phyloP scores from a whole-genome alignment of 768 basidiomycete genomes.

The Auricularia cornea region DNA sequence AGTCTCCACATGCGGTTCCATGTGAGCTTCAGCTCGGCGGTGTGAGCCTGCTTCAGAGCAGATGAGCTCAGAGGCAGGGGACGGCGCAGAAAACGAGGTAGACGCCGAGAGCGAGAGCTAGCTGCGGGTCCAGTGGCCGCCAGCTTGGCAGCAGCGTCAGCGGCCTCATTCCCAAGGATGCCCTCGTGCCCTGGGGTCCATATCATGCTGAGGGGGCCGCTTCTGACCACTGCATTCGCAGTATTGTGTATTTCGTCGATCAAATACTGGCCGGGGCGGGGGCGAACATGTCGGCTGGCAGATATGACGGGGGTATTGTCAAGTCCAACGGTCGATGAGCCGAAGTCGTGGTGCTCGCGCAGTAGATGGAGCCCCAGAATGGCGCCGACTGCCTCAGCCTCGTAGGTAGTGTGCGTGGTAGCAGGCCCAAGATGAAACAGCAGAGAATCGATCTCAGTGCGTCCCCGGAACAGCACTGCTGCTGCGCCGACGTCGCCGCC shows the following conservation, averaged over 20 bases:
- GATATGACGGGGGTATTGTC: slow-evolving; percentile 14
- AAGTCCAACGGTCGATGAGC: background rate
- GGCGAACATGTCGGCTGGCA: background rate
- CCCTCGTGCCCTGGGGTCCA: slow-evolving; percentile 11
- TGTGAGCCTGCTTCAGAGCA: background rate
- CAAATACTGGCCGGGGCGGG: slow-evolving; percentile 10
- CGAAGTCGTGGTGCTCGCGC: background rate
- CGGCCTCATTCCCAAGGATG: slow-evolving; percentile 8
- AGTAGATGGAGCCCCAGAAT: slow-evolving; percentile 4
- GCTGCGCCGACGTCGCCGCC: slow-evolving; percentile 9
- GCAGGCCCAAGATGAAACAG: slow-evolving; percentile 1
- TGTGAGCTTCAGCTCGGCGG: no score
- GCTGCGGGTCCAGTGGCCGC: slow-evolving; percentile 5
- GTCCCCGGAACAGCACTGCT: slow-evolving; percentile 3
- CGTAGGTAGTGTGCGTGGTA: slow-evolving; percentile 1
- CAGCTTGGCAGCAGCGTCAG: slow-evolving; percentile 7
- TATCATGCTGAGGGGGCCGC: background rate
- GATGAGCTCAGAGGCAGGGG: background rate
- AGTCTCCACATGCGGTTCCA: no score
- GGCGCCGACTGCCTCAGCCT: background rate
- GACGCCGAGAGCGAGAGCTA: background rate
- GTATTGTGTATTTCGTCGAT: slow-evolving; percentile 5
- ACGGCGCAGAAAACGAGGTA: background rate
- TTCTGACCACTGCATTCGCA: background rate
- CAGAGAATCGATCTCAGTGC: background rate